phyloP scores from a whole-genome alignment of 2,329 filamentous ascomycete genomes.

The Pyrenophora seminiperda region DNA sequence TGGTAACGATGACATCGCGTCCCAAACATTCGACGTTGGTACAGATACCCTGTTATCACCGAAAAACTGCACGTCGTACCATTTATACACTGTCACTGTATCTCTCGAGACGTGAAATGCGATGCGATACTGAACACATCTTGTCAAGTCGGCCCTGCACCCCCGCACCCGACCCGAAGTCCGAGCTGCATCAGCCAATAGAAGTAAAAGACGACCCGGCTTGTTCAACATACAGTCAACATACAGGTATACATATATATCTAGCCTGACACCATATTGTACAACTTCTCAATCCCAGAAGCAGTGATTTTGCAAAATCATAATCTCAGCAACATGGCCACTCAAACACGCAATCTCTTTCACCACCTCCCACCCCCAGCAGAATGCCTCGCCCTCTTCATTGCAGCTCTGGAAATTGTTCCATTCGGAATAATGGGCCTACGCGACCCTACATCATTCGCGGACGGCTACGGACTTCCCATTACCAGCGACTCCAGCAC shows the following conservation, averaged over 20 bases:
- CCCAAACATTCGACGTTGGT: too few species aligned
- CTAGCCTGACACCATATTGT: too few species aligned
- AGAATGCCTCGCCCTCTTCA: conserved; percentile 31
- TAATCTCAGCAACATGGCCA: conserved; percentile 17
- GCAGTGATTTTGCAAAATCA: neutral
- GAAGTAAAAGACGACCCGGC: conserved; percentile 10
- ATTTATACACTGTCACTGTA: too few species aligned
- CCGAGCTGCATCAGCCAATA: conserved; percentile 19
- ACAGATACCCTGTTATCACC: too few species aligned
- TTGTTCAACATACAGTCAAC: too few species aligned
- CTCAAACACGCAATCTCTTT: conserved; percentile 24
- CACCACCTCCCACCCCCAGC: conserved; percentile 28
- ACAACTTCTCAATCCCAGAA: too few species aligned
- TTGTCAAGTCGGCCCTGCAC: conserved; percentile 2
- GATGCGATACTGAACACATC: neutral
- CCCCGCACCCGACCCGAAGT: conserved; percentile 29
- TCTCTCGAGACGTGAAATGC: neutral
- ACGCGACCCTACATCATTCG: conserved; percentile 22
- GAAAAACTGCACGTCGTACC: too few species aligned
- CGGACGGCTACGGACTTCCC: conserved; percentile 26
- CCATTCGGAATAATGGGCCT: conserved; percentile 30
- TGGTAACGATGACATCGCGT: too few species aligned
- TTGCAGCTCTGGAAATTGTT: conserved; percentile 29
- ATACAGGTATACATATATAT: neutral
- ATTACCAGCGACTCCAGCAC: conserved; percentile 5